phyloP scores from a whole-genome alignment of 2,329 filamentous ascomycete genomes.

The Colletotrichum sp. region DNA sequence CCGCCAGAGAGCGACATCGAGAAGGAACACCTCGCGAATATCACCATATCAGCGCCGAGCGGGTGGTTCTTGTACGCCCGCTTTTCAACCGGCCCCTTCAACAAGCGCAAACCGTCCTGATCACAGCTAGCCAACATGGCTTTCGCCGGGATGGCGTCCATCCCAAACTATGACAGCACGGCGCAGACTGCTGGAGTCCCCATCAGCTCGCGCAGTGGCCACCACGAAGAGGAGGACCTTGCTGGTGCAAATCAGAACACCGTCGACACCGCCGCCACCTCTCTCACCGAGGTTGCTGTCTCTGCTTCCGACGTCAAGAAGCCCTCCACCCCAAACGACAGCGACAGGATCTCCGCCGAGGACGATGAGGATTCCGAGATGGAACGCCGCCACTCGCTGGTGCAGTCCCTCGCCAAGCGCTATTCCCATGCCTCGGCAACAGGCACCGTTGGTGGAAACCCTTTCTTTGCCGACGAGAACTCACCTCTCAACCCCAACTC shows the following conservation, averaged over 20 bases:
- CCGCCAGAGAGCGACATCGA: neutral
- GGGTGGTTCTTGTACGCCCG: neutral
- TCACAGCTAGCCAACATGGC: constrained; percentile 36
- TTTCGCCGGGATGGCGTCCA: constrained; percentile 40
- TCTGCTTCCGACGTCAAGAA: constrained; percentile 26
- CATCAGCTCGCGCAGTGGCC: constrained; percentile 25
- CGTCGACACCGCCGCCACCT: constrained; percentile 38
- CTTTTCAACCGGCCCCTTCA: neutral
- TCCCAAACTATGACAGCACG: constrained; percentile 54
- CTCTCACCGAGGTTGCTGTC: constrained; percentile 38
- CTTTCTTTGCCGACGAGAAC: constrained; percentile 55
- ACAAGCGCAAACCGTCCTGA: neutral
- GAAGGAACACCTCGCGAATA: neutral
- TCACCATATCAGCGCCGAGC: neutral
- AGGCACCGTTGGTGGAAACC: constrained; percentile 44
- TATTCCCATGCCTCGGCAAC: constrained; percentile 54
- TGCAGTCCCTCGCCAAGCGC: constrained; percentile 57
- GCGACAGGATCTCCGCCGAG: constrained; percentile 33
- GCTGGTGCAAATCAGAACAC: constrained; percentile 28
- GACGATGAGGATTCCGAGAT: constrained; percentile 48
- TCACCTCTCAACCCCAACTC: constrained; percentile 60
- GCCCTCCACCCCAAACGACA: constrained; percentile 7
- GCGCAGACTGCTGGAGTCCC: constrained; percentile 47
- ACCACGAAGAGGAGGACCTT: constrained; percentile 31
- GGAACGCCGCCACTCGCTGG: constrained; percentile 54